Evolutionary conservation across 805 yeast species (phyloP).

Genomic region (Metschnikowia bowlesiae): DNA sequence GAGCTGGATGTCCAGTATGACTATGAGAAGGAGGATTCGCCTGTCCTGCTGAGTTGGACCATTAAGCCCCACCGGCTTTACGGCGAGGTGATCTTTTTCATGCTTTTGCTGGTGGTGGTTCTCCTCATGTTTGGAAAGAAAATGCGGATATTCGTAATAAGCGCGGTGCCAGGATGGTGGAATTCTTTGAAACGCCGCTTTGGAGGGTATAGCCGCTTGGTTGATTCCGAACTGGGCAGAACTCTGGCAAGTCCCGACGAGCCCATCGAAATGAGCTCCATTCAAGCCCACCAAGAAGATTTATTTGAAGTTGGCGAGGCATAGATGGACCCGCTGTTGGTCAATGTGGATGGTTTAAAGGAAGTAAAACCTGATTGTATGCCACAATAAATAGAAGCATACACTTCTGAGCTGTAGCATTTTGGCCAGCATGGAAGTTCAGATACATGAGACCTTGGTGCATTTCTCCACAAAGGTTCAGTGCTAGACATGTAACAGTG

Average conservation of each 20-base stretch:
- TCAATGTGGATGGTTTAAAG: no score
- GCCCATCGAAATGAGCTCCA: constrained; percentile 9
- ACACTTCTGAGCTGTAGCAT: no score
- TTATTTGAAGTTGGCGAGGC: constrained; percentile 1
- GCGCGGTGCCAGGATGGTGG: background rate
- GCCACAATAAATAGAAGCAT: no score
- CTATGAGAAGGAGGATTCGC: constrained; percentile 25
- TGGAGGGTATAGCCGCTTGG: constrained; percentile 1
- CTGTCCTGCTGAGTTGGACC: constrained; percentile 35
- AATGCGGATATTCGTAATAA: constrained; percentile 14
- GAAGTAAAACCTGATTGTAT: no score
- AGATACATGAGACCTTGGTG: no score
- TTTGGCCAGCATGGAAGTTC: no score
- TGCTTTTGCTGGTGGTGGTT: constrained; percentile 22
- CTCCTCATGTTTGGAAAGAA: constrained; percentile 33
- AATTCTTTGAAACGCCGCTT: background rate
- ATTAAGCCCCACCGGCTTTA: constrained; percentile 42
- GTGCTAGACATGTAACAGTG: no score
- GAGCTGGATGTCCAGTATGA: constrained; percentile 23
- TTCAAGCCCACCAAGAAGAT: background rate
- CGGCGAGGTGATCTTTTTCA: constrained; percentile 30
- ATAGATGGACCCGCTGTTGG: background rate
- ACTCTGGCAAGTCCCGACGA: background rate
- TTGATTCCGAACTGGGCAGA: background rate
- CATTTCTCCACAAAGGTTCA: no score